Evolutionary conservation across 805 yeast genomes (phyloP).

Genomic region (Kazachstania kunashirensis): DNA sequence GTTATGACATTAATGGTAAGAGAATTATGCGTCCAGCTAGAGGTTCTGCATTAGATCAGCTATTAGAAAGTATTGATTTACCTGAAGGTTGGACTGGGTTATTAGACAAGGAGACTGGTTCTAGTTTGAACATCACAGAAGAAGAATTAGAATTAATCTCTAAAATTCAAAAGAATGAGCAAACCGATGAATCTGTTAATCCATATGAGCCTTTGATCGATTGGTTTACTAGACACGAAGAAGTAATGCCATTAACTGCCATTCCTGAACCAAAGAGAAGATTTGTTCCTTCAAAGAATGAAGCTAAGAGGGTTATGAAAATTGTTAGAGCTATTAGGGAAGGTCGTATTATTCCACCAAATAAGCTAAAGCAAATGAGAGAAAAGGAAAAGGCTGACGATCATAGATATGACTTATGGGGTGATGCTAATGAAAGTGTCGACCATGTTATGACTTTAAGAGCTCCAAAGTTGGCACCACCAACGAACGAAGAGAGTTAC

Average conservation of each 20-base stretch:
- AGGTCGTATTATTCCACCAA: constrained; percentile 81
- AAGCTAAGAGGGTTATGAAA: constrained; percentile 93
- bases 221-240: constrained; percentile 84
- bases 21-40: constrained; percentile 98
- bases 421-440: constrained; percentile 43
- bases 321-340: constrained; percentile 93
- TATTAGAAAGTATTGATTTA: constrained; percentile 81
- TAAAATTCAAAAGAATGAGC: constrained; percentile 76
- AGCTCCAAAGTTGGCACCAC: constrained; percentile 94
- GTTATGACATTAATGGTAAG: constrained; percentile 94
- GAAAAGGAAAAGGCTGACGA: constrained; percentile 45
- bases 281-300: constrained; percentile 93
- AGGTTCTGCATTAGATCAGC: constrained; percentile 85
- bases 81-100: constrained; percentile 99
- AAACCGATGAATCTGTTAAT: constrained; percentile 66
- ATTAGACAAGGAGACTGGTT: constrained; percentile 81
- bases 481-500: constrained; percentile 91
- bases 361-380: constrained; percentile 41
- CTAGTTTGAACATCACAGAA: constrained; percentile 64
- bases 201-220: constrained; percentile 93
- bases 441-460: constrained; percentile 87
- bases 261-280: constrained; percentile 96
- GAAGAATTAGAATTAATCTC: constrained; percentile 86
- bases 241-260: constrained; percentile 85
- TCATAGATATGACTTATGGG: constrained; percentile 75